Base-by-base conservation (phyloP, 2,329 filamentous ascomycete genomes). In the Penicillium sp. region DNA sequence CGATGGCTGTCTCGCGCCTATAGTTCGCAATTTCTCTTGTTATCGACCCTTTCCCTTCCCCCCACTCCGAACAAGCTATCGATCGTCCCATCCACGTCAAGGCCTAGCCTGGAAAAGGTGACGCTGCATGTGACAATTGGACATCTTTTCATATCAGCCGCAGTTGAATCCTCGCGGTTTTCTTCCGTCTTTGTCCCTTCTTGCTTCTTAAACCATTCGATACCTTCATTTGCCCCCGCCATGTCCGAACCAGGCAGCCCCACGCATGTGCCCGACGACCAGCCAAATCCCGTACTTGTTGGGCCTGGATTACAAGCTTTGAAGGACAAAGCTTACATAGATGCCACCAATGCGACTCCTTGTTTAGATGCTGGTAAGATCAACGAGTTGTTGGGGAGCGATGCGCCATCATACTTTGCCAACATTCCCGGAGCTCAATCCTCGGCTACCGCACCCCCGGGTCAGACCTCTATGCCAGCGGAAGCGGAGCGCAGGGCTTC, bases 401-500 rank as follows among this genome's bases (percentile, higher is more conserved):
- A 57, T 46, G 37, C 41, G 15, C 52, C 53, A 14, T 61, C 57
- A 18, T 62, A 60, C 45, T 61, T 59, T 46, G 45, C 48, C 30
- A 42, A 44, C 13, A 35, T 51, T n/a, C 54, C 52, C 11, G 55
- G 54, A 39, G 40, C 47, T 32, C 39, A 51, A 30, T 16, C 40
- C 35, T 44, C 42, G 38, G 40, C 51, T 20, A 45, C 42, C 29
- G 42, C 42, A 20, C 20, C 47, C 4, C 41, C 53, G 6, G 41
- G 48, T 33, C 20, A 33, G 13, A 13, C 37, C 17, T 47, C 51
- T 46, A 68, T 64, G 15, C 63, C 66, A 2, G 57, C 64, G 3
- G 62, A 72, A 35, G 62, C 62, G 15, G 66, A 64, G 10, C 67
- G 63, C 31, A 70, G 68, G 40, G 68, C 67, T 25, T 63, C 60